These are phyloP conservation scores for Lentinula raphanica DNA, from an alignment of 768 basidiomycete species.

Conservation along the genomic window DNA sequence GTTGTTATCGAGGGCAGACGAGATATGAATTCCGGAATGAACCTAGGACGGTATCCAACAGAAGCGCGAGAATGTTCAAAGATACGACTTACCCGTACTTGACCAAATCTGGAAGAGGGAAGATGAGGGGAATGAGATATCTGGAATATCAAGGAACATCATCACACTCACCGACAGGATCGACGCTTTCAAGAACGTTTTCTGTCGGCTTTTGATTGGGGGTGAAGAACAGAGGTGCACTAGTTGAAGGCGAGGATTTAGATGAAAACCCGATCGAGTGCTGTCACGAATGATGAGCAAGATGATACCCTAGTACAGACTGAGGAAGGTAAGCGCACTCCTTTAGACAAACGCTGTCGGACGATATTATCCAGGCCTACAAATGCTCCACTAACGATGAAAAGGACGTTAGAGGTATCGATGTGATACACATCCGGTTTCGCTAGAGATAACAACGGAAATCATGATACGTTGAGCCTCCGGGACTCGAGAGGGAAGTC, in stretches of 20 bases:
- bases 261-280: conserved; percentile 90
- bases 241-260: conserved; percentile 34
- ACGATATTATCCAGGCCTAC: conserved; percentile 86
- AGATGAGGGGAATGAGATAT: background rate
- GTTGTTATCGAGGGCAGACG: conserved; percentile 91
- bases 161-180: conserved; percentile 50
- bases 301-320: background rate
- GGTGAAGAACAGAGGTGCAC: conserved; percentile 61
- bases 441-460: conserved; percentile 17
- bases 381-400: conserved; percentile 92
- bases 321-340: conserved; percentile 45
- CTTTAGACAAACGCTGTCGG: conserved; percentile 74
- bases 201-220: conserved; percentile 54
- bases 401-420: conserved; percentile 89
- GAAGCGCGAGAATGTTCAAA: background rate
- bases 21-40: conserved; percentile 94
- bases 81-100: conserved; percentile 60
- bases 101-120: conserved; percentile 59
- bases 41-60: conserved; percentile 33
- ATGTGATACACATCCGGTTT: conserved; percentile 71
- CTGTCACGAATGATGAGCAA: background rate
- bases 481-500: background rate
- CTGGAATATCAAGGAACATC: background rate
- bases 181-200: conserved; percentile 62
- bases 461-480: too few relatives aligned